Percentiles rank a stretch among this genome's conserved stretches.
Evolutionary conservation across 208 protist genomes (phyloP).

Genomic region (Leishmania amazonensis): DNA sequence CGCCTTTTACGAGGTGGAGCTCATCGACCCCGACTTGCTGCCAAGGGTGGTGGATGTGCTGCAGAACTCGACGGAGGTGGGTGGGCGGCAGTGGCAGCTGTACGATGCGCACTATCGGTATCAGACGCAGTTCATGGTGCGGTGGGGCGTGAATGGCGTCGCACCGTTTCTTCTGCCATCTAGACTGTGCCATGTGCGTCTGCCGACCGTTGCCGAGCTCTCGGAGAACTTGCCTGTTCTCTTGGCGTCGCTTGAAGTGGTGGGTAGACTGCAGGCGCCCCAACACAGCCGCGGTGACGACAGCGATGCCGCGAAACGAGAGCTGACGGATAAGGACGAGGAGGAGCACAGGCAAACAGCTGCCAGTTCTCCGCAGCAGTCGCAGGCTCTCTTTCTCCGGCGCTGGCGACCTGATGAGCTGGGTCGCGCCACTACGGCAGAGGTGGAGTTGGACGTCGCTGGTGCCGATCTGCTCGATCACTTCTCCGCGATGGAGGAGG

Average conservation of each 20-base stretch:
- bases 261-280: not conserved
- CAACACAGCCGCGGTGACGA: not conserved
- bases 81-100: conserved; percentile 61
- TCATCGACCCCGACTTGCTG: conserved; percentile 60
- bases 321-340: not conserved
- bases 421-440: conserved; percentile 41
- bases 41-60: conserved; percentile 44
- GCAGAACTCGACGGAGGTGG: conserved; percentile 49
- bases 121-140: conserved; percentile 80
- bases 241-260: not conserved
- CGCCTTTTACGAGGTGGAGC: conserved; percentile 67
- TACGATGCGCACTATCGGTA: conserved; percentile 67
- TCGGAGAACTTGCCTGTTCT: not conserved
- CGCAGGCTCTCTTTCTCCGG: conserved; percentile 1
- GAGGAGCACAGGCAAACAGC: not conserved
- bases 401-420: conserved; percentile 35
- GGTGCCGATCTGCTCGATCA: conserved; percentile 21
- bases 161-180: conserved; percentile 46
- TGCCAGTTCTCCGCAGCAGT: not conserved
- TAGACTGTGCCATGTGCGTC: conserved; percentile 23
- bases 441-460: conserved; percentile 62
- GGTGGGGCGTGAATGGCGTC: conserved; percentile 64
- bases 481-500: not conserved
- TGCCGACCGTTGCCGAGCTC: conserved; percentile 29
- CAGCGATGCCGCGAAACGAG: not conserved